These are phyloP conservation scores for Solanum boliviense DNA, from an alignment of 257 asterid species.

Conservation along the genomic window DNA sequence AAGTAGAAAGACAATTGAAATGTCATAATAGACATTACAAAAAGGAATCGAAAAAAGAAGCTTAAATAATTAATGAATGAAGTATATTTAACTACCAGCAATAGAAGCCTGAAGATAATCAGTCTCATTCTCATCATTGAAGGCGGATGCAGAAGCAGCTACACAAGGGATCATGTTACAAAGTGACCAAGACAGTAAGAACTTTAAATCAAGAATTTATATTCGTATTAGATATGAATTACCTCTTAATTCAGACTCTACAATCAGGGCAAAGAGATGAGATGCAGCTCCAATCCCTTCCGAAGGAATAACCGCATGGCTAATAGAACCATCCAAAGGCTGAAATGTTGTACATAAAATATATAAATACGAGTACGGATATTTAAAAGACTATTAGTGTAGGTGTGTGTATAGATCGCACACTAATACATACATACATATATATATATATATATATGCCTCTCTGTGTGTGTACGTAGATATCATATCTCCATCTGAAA, in stretches of 20 bases:
- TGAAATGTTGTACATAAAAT: constrained; percentile 17
- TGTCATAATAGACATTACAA: background rate
- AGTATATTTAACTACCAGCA: constrained; percentile 33
- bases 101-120: constrained; percentile 72
- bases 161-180: constrained; percentile 14
- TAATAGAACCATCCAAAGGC: constrained; percentile 54
- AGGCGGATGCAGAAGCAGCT: constrained; percentile 86
- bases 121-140: constrained; percentile 51
- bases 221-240: background rate
- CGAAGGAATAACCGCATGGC: constrained; percentile 43
- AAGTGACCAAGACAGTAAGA: constrained; percentile 10
- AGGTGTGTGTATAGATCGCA: background rate
- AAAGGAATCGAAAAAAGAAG: background rate
- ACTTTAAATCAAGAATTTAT: background rate
- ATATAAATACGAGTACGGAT: background rate
- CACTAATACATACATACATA: background rate
- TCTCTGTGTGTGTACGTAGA: background rate
- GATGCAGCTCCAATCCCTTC: constrained; percentile 82
- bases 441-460: background rate
- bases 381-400: background rate
- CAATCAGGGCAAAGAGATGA: constrained; percentile 70
- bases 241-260: constrained; percentile 80
- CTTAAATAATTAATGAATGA: background rate
- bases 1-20: background rate
- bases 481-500: background rate